phyloP scores from a whole-genome alignment of 2,329 filamentous ascomycete genomes.

The Hypoxylon sp. region DNA sequence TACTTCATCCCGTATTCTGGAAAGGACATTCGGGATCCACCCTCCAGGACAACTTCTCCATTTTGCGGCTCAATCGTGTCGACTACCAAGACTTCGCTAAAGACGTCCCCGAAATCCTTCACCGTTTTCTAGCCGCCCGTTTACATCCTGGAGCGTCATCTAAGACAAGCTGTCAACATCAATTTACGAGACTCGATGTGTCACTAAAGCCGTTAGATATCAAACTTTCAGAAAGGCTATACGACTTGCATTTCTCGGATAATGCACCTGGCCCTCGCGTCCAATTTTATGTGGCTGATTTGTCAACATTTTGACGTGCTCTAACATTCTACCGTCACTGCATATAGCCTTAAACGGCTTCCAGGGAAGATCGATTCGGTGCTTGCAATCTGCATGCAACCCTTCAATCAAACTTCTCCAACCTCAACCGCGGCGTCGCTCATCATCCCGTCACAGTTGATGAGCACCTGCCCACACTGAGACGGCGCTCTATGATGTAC shows the following conservation, averaged over 20 bases:
- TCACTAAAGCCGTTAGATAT: conserved; percentile 39
- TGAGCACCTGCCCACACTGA: conserved; percentile 23
- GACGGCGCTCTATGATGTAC: conserved; percentile 18
- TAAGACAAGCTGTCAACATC: conserved; percentile 39
- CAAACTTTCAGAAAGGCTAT: conserved; percentile 16
- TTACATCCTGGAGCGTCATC: conserved; percentile 11
- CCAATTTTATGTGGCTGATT: conserved; percentile 26
- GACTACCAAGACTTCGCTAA: conserved; percentile 32
- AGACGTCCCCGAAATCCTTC: conserved; percentile 19
- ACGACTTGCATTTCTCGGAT: conserved; percentile 41
- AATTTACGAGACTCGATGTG: conserved; percentile 26
- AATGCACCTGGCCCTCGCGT: conserved; percentile 37
- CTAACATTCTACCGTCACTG: conserved; percentile 29
- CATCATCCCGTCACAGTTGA: conserved; percentile 21
- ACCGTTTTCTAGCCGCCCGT: conserved; percentile 23
- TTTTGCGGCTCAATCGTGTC: conserved; percentile 38
- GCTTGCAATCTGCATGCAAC: conserved; percentile 41
- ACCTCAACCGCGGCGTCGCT: conserved; percentile 22
- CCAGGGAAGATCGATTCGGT: conserved; percentile 27
- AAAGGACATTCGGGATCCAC: conserved; percentile 23
- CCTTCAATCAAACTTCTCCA: conserved; percentile 28
- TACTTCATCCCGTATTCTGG: conserved; percentile 12
- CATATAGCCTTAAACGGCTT: conserved; percentile 33
- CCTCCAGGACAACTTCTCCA: conserved; percentile 19
- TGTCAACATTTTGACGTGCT: conserved; percentile 29